phyloP scores from a whole-genome alignment of 1,139 yeast species.

The Pneumocystis wakefieldiae region DNA sequence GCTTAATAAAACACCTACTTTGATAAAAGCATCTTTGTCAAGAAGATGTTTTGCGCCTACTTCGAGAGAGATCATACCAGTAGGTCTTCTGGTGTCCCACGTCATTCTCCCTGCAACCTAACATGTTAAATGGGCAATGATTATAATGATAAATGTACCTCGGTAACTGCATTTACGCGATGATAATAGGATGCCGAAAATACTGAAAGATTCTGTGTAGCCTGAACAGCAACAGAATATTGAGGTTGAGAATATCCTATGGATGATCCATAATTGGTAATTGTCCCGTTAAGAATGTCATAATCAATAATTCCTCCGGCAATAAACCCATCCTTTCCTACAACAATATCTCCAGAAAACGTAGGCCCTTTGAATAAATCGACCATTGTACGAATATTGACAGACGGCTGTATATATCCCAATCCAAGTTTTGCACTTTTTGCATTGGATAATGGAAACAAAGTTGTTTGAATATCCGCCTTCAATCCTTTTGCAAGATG shows the following conservation, averaged over 20 bases:
- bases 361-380: conserved; percentile 92
- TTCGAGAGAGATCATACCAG: conserved; percentile 63
- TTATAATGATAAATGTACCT: conserved; percentile 47
- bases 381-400: conserved; percentile 88
- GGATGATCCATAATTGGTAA: conserved; percentile 88
- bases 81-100: conserved; percentile 65
- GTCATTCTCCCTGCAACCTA: conserved; percentile 59
- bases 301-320: conserved; percentile 97
- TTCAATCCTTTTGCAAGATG: conserved; percentile 90
- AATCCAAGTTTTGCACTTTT: conserved; percentile 84
- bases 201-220: conserved; percentile 77
- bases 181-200: conserved; percentile 96
- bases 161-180: conserved; percentile 77
- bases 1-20: conserved; percentile 3
- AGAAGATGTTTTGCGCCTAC: conserved; percentile 90
- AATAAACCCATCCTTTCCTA: conserved; percentile 92
- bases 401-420: conserved; percentile 82
- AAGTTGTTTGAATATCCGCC: conserved; percentile 79
- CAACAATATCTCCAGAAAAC: conserved; percentile 86
- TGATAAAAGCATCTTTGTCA: conserved; percentile 49
- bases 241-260: conserved; percentile 82
- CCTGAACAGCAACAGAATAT: conserved; percentile 78
- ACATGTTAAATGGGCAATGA: background rate
- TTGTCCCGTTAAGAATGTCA: conserved; percentile 83
- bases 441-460: conserved; percentile 58